Conservation (phyloP, 352 stramenopile genomes). For the Phytopythium litorale region DNA sequence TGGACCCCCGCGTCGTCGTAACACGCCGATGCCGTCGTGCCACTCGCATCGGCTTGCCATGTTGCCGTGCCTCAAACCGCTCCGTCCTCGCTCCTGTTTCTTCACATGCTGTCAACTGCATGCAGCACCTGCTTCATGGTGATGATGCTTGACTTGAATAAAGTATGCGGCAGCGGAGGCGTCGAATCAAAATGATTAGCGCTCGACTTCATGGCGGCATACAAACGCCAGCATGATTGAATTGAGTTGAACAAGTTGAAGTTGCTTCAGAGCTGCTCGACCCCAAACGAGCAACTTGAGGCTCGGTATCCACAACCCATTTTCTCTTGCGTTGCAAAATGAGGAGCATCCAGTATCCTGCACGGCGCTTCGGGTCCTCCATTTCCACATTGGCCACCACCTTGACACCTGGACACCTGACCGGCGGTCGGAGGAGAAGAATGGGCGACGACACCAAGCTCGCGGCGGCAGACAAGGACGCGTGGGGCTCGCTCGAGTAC, state of each 20-base stretch:
- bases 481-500: conserved; percentile 80
- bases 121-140: too few relatives aligned
- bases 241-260: background rate
- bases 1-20: background rate
- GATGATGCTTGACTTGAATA: background rate
- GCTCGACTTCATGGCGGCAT: background rate
- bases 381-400: background rate
- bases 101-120: background rate
- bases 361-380: background rate
- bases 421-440: too few relatives aligned
- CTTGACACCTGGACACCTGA: background rate
- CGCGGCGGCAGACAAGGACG: background rate
- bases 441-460: background rate
- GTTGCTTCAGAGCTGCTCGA: background rate
- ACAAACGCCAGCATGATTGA: background rate
- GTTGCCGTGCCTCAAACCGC: too few relatives aligned
- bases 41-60: background rate
- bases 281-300: conserved; percentile 5
- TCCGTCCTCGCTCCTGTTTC: too few relatives aligned
- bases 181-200: conserved; percentile 1
- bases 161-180: background rate
- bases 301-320: background rate
- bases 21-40: background rate
- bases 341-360: background rate
- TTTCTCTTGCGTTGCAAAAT: background rate